Evolutionary conservation across 2,329 filamentous ascomycete species (phyloP), one percentile per base, ranked within the genome.

Genomic region (Rutstroemia sp.): DNA sequence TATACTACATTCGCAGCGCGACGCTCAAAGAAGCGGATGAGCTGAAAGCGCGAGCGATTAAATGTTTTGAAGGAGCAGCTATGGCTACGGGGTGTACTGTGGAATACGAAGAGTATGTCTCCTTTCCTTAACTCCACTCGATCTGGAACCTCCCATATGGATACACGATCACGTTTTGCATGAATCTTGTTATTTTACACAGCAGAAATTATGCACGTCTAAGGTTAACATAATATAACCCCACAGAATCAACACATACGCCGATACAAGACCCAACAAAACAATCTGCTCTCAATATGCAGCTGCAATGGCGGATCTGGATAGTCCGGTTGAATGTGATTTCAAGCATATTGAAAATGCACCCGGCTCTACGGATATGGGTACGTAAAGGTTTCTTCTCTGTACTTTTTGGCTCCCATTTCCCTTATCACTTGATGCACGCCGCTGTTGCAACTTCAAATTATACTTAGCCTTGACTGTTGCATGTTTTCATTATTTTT

Each of bases 51-150:
- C 48, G 61, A 17, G 63, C 62, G 2, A 50, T 57, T 12, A 63
- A 61, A 37, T 66, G 64, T 49, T 65, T 65, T 44, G 60, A 65
- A 44, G 64, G 61, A 10, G 64, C 61, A 27, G 63, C 63, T 2
- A 53, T 65, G 12, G 61, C 64, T 7, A 65, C 64, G 4, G 61
- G 63, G 1, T 65, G 64, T 34, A 51, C 48, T 10, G 61, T 66
- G 25, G 55, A 63, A 39, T 68, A 71, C 57, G 50, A 65, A 10
- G 67, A 71, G 71, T 71, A 56, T 34, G 54, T 30, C 16, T 17
- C n/a, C n/a, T 9, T 8, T 12, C 19, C n/a, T 34, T 16, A 2
- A 4, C 14, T 8, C 23, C 6, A 30, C 30, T 47, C 5, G 6
- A 27, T 27, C 19, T 19, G 19, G 19, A 19, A 19, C 19, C 19